These are phyloP conservation scores for Saccharomyces hybrid DNA, from an alignment of 1,139 yeast genomes.

Conservation along the genomic window DNA sequence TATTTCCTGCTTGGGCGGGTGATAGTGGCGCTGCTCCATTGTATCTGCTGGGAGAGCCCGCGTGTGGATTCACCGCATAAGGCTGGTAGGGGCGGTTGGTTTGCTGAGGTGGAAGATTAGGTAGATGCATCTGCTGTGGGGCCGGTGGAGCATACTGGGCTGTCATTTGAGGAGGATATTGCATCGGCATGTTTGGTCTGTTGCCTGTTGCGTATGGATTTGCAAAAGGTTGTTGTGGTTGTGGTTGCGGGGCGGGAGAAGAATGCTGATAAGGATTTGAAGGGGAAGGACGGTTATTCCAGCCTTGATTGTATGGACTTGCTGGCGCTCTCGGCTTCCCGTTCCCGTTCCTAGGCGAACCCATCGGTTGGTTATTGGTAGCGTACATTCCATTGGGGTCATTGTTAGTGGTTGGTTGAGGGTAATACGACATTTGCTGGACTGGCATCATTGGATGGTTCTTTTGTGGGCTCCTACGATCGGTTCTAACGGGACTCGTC, in stretches of 20 bases:
- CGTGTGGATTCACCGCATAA: neutral
- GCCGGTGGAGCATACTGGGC: neutral
- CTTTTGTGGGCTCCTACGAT: neutral
- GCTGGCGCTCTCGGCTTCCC: slow-evolving; percentile 2
- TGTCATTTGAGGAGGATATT: neutral
- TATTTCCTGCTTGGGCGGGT: neutral
- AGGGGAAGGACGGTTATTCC: slow-evolving; percentile 1
- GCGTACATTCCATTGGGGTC: neutral
- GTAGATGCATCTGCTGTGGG: neutral
- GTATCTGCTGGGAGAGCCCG: neutral
- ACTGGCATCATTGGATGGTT: neutral
- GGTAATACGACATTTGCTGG: neutral
- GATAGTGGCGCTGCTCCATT: neutral
- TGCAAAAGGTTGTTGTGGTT: neutral
- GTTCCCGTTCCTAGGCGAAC: neutral
- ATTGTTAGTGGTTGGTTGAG: neutral
- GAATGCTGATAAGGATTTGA: neutral
- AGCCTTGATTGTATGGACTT: neutral
- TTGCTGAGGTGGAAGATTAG: neutral
- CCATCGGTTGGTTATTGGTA: neutral
- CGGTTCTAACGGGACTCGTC: neutral
- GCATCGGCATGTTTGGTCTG: neutral
- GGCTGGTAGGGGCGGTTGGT: neutral
- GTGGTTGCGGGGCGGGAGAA: neutral
- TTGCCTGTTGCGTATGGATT: neutral